phyloP scores from a whole-genome alignment of 2,329 filamentous ascomycete species.

The Sporothrix euskadiensis region DNA sequence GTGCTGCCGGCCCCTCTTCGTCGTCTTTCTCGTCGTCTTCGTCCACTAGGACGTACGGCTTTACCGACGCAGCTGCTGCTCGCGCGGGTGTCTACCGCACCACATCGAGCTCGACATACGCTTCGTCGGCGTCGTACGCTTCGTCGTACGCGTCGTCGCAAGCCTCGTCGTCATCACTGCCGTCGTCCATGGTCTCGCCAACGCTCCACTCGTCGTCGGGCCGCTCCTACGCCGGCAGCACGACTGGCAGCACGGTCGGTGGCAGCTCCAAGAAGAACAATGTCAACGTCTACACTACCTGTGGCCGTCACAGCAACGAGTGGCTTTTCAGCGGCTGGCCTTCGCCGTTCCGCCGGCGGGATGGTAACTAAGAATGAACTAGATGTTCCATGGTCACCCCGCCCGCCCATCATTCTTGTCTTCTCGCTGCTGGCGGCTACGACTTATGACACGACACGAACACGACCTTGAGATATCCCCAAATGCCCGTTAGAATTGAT shows the following conservation, averaged over 20 bases:
- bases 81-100: constrained; percentile 9
- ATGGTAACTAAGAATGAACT: not conserved
- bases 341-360: constrained; percentile 28
- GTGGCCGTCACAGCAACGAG: constrained; percentile 35
- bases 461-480: constrained; percentile 4
- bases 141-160: not conserved
- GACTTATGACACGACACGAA: constrained; percentile 13
- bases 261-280: constrained; percentile 27
- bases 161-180: not conserved
- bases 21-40: not conserved
- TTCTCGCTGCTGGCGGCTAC: constrained; percentile 22
- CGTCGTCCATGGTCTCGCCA: not conserved
- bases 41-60: not conserved
- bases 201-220: not conserved
- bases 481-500: not conserved
- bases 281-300: constrained; percentile 36
- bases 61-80: not conserved
- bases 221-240: not conserved
- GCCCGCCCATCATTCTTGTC: not conserved
- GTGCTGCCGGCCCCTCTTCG: not conserved
- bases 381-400: not conserved
- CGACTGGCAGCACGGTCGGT: not conserved
- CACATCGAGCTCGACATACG: not conserved
- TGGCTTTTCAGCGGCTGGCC: constrained; percentile 36
- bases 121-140: constrained; percentile 6